Evolutionary conservation across 768 basidiomycete genomes (phyloP).

Genomic region (Leccinum broughii): DNA sequence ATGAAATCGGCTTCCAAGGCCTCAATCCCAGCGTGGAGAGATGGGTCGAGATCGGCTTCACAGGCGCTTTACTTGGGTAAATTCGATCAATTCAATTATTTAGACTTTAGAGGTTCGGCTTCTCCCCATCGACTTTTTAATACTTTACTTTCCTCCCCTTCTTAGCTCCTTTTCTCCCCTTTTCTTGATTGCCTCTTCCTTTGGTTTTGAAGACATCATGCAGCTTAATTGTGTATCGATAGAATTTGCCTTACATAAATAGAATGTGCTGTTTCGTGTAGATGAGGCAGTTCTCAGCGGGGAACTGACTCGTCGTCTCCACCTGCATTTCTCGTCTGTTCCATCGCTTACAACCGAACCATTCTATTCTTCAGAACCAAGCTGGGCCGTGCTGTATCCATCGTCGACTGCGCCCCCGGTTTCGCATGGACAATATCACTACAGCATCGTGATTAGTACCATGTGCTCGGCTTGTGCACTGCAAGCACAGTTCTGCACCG

Average conservation of each 20-base stretch:
- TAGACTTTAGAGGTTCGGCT: background rate
- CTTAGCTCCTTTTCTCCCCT: too few species aligned
- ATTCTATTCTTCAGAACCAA: background rate
- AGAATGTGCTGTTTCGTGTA: background rate
- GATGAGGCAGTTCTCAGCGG: background rate
- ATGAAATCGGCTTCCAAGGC: constrained; percentile 25
- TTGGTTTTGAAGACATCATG: background rate
- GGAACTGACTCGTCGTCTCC: background rate
- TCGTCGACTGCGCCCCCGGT: too few species aligned
- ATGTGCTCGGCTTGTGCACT: constrained; percentile 89
- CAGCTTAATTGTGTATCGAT: constrained; percentile 13
- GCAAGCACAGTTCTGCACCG: constrained; percentile 68
- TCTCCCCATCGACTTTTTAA: background rate
- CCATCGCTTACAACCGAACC: background rate
- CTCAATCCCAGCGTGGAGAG: constrained; percentile 17
- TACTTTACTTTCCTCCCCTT: too few species aligned
- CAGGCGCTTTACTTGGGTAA: constrained; percentile 17
- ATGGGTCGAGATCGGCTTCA: constrained; percentile 24
- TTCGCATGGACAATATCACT: too few species aligned
- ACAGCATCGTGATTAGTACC: constrained; percentile 66
- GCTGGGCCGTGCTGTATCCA: too few species aligned
- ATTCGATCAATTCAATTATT: background rate
- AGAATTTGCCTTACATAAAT: background rate
- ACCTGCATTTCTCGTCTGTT: background rate
- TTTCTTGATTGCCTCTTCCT: background rate